Evolutionary conservation across 2,329 filamentous ascomycete genomes (phyloP).

Genomic region (Xylaria sp.): DNA sequence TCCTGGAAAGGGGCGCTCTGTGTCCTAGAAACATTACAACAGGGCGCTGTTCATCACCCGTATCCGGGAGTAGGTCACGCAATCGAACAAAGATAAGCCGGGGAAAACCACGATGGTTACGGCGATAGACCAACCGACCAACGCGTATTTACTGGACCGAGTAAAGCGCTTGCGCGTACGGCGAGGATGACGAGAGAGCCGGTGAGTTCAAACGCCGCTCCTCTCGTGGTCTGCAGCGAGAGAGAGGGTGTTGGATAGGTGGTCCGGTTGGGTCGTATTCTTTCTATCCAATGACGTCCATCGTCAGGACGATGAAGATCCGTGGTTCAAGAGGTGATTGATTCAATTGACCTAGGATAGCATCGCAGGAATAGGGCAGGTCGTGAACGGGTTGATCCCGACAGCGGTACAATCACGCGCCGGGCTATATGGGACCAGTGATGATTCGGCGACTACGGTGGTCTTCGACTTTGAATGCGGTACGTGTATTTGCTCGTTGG

Average conservation of each 20-base stretch:
- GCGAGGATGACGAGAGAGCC: background rate
- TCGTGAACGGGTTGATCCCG: background rate
- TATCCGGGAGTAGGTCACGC: slow-evolving; percentile 11
- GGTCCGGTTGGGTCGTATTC: slow-evolving; percentile 24
- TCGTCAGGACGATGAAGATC: slow-evolving; percentile 8
- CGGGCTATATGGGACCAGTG: background rate
- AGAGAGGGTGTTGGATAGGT: slow-evolving; percentile 12
- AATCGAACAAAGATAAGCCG: slow-evolving; percentile 5
- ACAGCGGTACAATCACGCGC: slow-evolving; percentile 12
- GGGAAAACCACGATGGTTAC: background rate
- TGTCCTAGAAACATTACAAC: slow-evolving; percentile 33
- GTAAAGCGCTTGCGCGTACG: slow-evolving; percentile 5
- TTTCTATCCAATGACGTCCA: slow-evolving; percentile 32
- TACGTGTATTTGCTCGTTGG: slow-evolving; percentile 2
- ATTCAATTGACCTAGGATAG: slow-evolving; percentile 32
- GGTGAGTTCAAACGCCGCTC: background rate
- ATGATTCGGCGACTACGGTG: background rate
- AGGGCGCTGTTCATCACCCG: slow-evolving; percentile 29
- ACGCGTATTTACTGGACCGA: slow-evolving; percentile 9
- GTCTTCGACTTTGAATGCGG: background rate
- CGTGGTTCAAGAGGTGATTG: slow-evolving; percentile 16
- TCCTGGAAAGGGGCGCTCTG: slow-evolving; percentile 16
- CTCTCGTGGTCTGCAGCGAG: slow-evolving; percentile 9
- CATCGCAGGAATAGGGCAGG: slow-evolving; percentile 10
- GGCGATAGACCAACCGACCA: background rate